Percentiles rank a stretch among this genome's conserved stretches.
Evolutionary conservation across 352 stramenopile genomes (phyloP).

Genomic region (Pythium aphanidermatum): DNA sequence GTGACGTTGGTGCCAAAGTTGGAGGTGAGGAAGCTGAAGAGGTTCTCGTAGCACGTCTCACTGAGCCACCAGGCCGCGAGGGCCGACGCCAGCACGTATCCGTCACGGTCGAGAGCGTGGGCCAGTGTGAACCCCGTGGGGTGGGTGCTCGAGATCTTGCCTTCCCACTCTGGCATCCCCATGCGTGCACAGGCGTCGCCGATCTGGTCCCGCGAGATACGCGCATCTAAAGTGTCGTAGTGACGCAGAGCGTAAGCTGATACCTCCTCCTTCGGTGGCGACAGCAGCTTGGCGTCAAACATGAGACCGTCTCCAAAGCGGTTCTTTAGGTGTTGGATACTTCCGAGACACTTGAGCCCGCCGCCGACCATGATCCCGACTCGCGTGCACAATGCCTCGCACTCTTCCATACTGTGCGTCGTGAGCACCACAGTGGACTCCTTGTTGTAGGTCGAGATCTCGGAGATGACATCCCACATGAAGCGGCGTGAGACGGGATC

Average conservation of each 20-base stretch:
- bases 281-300: constrained; percentile 51
- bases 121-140: constrained; percentile 31
- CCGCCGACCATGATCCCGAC: constrained; percentile 80
- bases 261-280: constrained; percentile 22
- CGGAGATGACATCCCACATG: constrained; percentile 88
- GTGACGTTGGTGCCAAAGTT: constrained; percentile 24
- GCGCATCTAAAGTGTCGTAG: constrained; percentile 24
- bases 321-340: constrained; percentile 88
- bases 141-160: constrained; percentile 22
- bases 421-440: constrained; percentile 81
- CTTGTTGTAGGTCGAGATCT: constrained; percentile 47
- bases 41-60: constrained; percentile 23
- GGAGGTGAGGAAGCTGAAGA: constrained; percentile 14
- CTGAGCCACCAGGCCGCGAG: constrained; percentile 35
- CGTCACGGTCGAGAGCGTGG: constrained; percentile 23
- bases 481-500: constrained; percentile 90
- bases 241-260: constrained; percentile 12
- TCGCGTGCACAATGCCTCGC: constrained; percentile 71
- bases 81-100: constrained; percentile 17
- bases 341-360: constrained; percentile 51
- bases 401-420: constrained; percentile 94
- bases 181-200: constrained; percentile 16
- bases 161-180: constrained; percentile 17
- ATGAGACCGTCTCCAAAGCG: constrained; percentile 91
- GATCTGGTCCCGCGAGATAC: constrained; percentile 14